Evolutionary conservation across 1,284 basidiomycete species (phyloP), one percentile per base, ranked within the genome.

Genomic region (Papiliotrema fonsecae): DNA sequence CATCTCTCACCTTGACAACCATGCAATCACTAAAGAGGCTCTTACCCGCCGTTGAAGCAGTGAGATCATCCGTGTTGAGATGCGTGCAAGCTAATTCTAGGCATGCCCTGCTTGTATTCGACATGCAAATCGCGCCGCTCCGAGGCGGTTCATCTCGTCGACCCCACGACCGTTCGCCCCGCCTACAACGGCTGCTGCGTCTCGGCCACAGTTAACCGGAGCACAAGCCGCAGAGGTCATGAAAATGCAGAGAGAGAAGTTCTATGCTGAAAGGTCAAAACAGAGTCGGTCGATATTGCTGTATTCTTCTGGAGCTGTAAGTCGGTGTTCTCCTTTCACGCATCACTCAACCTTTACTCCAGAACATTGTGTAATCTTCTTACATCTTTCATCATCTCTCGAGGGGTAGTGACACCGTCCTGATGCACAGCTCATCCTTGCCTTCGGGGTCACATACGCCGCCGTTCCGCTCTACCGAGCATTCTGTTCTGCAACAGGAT

Each of bases 401-500:
- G 13, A 24, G 38, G 11, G 10, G n/a, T n/a, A n/a, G n/a, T n/a
- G n/a, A n/a, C n/a, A n/a, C n/a, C n/a, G n/a, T n/a, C n/a, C n/a
- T n/a, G n/a, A n/a, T n/a, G n/a, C 4, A 2, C 52, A 92, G 85
- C 83, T 97, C 49, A 75, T 97, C 26, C 65, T 87, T 24, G 86
- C 84, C 0, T 74, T 89, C 1, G 94, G 94, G 6, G 79, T 87
- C 32, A 88, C 89, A 7, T 98, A 98, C 71, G 94, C 96, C 18
- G 89, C 96, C 27, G 96, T 98, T 1, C 96, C 96, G 0, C 79
- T 97, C 4, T 99, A 98, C 74, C 85, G 96, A 43, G 91, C 91
- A 66, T 99, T 98, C 77, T 99, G 96, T 71, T 87, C 91, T 2
- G 90, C 92, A 2, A 99, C 96, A 1, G 96, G 96, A 2, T 99